Base-by-base conservation (phyloP, 768 basidiomycete genomes). In the Brasilioporus rufonigricans region DNA sequence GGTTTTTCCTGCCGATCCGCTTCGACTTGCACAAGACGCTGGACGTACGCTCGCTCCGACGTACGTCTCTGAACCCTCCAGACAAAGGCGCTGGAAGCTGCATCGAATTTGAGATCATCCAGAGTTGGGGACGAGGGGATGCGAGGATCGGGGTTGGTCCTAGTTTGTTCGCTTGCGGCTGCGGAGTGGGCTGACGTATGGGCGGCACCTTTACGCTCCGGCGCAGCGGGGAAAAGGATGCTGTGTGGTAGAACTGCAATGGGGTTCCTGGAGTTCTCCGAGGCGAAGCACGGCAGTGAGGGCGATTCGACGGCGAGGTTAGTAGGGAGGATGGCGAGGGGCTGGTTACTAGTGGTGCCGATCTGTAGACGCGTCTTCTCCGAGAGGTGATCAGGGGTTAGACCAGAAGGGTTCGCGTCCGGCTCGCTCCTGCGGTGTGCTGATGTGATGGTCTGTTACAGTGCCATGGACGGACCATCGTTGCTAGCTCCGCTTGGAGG, bases 211-310 rank as follows among this genome's bases (percentile, higher is more conserved):
- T 7, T 29, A 11, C 26, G 21, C 4, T 19, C 16, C 29, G 9
- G 18, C 24, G 11, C 21, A 10, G 18, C 18, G 18, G 18, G 3
- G 3, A 19, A 35, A 26, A 12, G 33, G 27, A 14, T 6, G 33
- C 23, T 32, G n/a, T 35, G 10, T 13, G 7, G 24, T 27, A 4
- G 3, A 27, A 24, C 23, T 33, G 41, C 16, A 18, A 19, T 19
- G 9, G 21, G 36, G 41, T 5, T 14, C 5, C 26, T 32, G 18
- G 26, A 26, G 29, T 50, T 4, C 27, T 58, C 55, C 57, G 57
- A 58, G 57, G 57, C 50, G 38, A 41, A 47, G 52, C 39, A 19
- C 13, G 47, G 36, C 13, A 24, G n/a, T n/a, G n/a, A n/a, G 5
- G 18, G 32, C 10, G 49, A 41, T 50, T 48, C 21, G 13, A 19